A percentile compares a stretch with the other conserved stretches of the same genome.
Evolutionary conservation across 495 filamentous ascomycete species (phyloP).

Genomic region (Thermothielavioides terrestris): DNA sequence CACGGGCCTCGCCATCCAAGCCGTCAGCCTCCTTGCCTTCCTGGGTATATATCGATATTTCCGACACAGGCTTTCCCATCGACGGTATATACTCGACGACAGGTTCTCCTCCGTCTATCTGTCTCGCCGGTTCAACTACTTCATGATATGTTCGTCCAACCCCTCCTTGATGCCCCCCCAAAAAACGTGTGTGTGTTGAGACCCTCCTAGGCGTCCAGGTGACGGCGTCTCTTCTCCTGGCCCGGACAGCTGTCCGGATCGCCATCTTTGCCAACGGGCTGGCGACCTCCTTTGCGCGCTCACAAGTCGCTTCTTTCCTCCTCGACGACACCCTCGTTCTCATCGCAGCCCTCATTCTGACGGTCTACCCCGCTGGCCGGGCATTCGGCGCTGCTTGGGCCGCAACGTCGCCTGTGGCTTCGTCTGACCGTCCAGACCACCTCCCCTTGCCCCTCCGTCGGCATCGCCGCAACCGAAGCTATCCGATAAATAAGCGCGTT

Average conservation of each 20-base stretch:
- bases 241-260: conserved; percentile 29
- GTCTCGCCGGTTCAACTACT: conserved; percentile 26
- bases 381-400: conserved; percentile 26
- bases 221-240: conserved; percentile 22
- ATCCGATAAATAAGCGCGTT: not conserved
- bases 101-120: conserved; percentile 25
- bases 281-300: conserved; percentile 17
- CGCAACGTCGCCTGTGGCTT: conserved; percentile 19
- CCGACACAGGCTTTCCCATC: conserved; percentile 20
- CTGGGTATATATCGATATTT: conserved; percentile 26
- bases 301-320: conserved; percentile 22
- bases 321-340: conserved; percentile 34
- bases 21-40: conserved; percentile 26
- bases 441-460: not conserved
- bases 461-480: conserved; percentile 2
- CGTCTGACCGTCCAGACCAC: not conserved
- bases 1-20: conserved; percentile 32
- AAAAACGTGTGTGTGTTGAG: not conserved
- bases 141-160: conserved; percentile 27
- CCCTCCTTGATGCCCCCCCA: not conserved
- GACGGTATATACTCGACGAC: conserved; percentile 25
- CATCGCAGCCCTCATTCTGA: conserved; percentile 23
- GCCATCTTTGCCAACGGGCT: conserved; percentile 26
- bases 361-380: conserved; percentile 14
- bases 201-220: conserved; percentile 18